phyloP scores from a whole-genome alignment of 2,329 filamentous ascomycete species.

The Achaetomium macrosporum region DNA sequence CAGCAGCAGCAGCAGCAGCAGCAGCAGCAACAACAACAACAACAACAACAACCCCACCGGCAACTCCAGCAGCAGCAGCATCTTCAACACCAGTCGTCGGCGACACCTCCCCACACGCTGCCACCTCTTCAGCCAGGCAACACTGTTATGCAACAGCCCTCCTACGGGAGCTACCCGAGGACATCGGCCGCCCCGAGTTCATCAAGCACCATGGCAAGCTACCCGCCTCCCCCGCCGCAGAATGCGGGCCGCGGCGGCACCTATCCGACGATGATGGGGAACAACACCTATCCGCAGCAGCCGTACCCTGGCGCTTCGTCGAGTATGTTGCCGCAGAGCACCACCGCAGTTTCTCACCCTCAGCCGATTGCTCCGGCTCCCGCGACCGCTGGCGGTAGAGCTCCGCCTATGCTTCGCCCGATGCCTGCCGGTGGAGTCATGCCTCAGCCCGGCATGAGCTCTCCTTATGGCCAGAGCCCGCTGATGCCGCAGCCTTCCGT shows the following conservation, averaged over 20 bases:
- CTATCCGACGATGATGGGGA: conserved; percentile 51
- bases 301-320: conserved; percentile 48
- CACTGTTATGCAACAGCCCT: conserved; percentile 42
- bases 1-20: conserved; percentile 25
- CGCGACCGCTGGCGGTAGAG: conserved; percentile 46
- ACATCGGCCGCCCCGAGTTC: conserved; percentile 57
- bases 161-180: conserved; percentile 55
- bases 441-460: conserved; percentile 50
- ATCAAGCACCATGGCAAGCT: conserved; percentile 47
- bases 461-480: conserved; percentile 53
- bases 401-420: conserved; percentile 58
- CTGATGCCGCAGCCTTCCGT: conserved; percentile 53
- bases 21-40: conserved; percentile 27
- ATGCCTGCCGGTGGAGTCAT: conserved; percentile 64
- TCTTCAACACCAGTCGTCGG: conserved; percentile 28
- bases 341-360: conserved; percentile 62
- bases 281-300: conserved; percentile 46
- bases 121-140: conserved; percentile 47
- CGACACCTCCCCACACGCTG: conserved; percentile 48
- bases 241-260: conserved; percentile 45
- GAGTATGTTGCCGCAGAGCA: conserved; percentile 61
- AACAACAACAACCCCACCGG: no score
- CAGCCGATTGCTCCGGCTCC: conserved; percentile 73
- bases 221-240: conserved; percentile 42
- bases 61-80: conserved; percentile 28